Base-by-base conservation (phyloP, 108 stramenopile genomes). In the Asterionellopsis glacialis region DNA sequence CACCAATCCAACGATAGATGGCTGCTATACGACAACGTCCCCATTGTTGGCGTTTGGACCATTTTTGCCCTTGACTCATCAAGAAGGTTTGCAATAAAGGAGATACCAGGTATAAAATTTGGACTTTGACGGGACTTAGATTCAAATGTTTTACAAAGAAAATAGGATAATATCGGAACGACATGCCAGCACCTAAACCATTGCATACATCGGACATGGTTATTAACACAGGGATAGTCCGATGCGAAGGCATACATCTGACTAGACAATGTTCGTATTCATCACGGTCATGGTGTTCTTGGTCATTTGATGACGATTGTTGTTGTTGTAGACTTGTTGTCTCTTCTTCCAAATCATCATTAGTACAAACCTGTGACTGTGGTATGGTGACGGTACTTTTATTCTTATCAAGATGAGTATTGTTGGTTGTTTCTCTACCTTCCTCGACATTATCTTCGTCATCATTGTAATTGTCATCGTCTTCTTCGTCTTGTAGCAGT, bases 161-260 rank as follows among this genome's bases (percentile, higher is more conserved):
- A 11, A 90, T 72, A 11, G 84, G 75, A 67, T 86, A 84, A 57
- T 80, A 90, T 55, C 85, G 78, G 51, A 84, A 73, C 1, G 81
- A 80, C 84, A 90, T 86, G 10, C 88, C 88, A 26, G 65, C 55
- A 13, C 72, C 88, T 11, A 83, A 44, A 11, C 76, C 79, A 11
- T 65, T 47, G 13, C 77, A 59, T 6, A 84, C 26, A 56, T 82
- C 81, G 5, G 78, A 61, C 21, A 51, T 53, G 18, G 70, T 64
- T 14, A 81, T 45, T 11, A 82, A 26, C 0, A 54, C 16, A 22
- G 85, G 73, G 38, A 80, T 57, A 6, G 51, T 48, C 10, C 78
- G 44, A 38, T 70, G 41, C 14, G 56, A 21, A 16, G 63, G 59
- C 11, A 63, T 27, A 12, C 60, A 56, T 15, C 55, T 48, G 5